These are phyloP conservation scores for Solanum pimpinellifolium DNA, from an alignment of 257 asterid species.

Conservation along the genomic window DNA sequence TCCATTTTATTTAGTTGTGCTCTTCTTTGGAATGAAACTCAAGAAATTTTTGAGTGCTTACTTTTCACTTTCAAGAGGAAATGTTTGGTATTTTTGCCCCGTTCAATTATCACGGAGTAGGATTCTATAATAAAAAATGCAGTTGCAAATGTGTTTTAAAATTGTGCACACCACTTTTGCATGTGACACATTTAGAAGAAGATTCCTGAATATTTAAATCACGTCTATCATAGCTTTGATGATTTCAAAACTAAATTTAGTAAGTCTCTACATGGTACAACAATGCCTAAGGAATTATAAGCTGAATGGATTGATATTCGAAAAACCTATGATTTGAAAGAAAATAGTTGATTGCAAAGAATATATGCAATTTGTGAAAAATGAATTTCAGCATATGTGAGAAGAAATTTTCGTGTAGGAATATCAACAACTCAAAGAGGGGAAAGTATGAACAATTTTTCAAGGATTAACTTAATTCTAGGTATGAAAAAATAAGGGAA, in stretches of 20 bases:
- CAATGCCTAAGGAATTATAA: background rate
- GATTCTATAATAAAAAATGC: background rate
- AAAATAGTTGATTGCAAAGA: background rate
- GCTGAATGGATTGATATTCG: background rate
- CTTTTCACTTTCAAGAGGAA: background rate
- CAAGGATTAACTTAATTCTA: background rate
- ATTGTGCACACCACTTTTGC: background rate
- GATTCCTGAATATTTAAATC: background rate
- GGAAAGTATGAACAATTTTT: background rate
- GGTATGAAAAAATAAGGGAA: background rate
- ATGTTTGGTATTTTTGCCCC: background rate
- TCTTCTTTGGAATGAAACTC: constrained; percentile 1
- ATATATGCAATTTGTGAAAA: background rate
- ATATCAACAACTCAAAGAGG: background rate
- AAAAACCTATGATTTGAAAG: background rate
- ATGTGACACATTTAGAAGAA: background rate
- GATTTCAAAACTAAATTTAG: background rate
- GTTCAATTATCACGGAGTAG: background rate
- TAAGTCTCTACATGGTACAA: background rate
- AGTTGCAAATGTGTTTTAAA: background rate
- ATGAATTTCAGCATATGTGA: background rate
- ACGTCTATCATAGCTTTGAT: background rate
- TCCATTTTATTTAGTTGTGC: background rate
- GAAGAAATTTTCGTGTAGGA: background rate
- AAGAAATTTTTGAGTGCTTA: background rate